Evolutionary conservation across 1,284 basidiomycete genomes (phyloP).

Genomic region (Meira miltonrushii): DNA sequence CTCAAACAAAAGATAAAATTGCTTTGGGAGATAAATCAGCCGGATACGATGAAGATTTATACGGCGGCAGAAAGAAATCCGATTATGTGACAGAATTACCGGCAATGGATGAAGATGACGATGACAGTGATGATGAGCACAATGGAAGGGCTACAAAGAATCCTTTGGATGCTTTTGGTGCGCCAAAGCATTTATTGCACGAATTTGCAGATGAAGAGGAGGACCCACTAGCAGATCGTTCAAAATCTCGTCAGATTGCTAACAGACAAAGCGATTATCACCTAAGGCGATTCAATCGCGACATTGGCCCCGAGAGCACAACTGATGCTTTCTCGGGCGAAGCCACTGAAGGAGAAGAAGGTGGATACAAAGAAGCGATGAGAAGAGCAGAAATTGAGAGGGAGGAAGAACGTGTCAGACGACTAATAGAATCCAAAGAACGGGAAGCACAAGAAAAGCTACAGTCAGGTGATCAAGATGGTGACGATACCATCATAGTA

Average conservation of each 20-base stretch:
- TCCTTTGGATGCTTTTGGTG: conserved; percentile 59
- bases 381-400: conserved; percentile 81
- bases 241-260: conserved; percentile 86
- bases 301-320: conserved; percentile 29
- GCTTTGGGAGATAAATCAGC: conserved; percentile 21
- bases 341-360: conserved; percentile 55
- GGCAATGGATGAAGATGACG: conserved; percentile 16
- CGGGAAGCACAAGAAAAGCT: conserved; percentile 65
- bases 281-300: conserved; percentile 69
- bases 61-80: conserved; percentile 26
- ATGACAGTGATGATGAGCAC: conserved; percentile 28
- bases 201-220: conserved; percentile 87
- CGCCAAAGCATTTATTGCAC: conserved; percentile 85
- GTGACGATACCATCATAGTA: conserved; percentile 29
- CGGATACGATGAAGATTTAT: conserved; percentile 35
- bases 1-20: conserved; percentile 27
- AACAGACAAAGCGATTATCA: conserved; percentile 93
- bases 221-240: conserved; percentile 89
- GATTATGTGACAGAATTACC: conserved; percentile 41
- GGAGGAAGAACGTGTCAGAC: conserved; percentile 79
- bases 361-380: conserved; percentile 94
- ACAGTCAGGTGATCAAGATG: conserved; percentile 49
- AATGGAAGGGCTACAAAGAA: conserved; percentile 21
- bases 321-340: conserved; percentile 54
- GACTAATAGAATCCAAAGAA: conserved; percentile 77